Base-by-base conservation (phyloP, 768 basidiomycete species). In the Podaxis sp. region DNA sequence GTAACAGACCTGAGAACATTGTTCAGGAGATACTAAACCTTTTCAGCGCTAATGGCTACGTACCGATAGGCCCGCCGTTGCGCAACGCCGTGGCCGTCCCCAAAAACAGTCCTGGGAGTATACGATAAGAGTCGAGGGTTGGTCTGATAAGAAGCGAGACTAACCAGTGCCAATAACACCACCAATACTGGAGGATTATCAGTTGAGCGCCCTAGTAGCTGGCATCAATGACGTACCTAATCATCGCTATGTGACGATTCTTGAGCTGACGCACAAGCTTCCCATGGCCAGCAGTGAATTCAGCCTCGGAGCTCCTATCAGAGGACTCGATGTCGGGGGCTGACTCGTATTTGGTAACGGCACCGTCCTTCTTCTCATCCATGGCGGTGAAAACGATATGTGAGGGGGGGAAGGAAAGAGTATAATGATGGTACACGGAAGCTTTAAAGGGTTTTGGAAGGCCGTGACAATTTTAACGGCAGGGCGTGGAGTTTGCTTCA, bases 201-300 rank as follows among this genome's bases (percentile, higher is more conserved):
- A 59, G 35, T 27, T 62, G 14, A 66, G 16, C 25, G 27, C 23
- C 13, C 13, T 28, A 9, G 21, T 50, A 14, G 10, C 4, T 35
- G n/a, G 16, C 52, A 48, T 7, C 28, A 46, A 44, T 38, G 27
- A 64, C 66, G 10, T 14, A 73, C 87, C 89, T 90, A 65, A 91
- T 91, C 89, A 91, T 90, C 53, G 90, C 87, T 61, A 92, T 80
- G 69, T 92, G 91, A 14, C 90, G 78, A 67, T 89, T 90, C 71
- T 89, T 89, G 64, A 89, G 74, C 71, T 89, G 86, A 51, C 87
- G 79, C 10, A 80, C 73, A 42, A 88, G 82, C 47, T 70, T 71
- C 10, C 63, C 59, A 6, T 59, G 63, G 50, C 9, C 44, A 46
- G 32, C 38, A 40, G 21, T 35, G 10, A 27, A n/a, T n/a, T 38